Evolutionary conservation across 2,329 filamentous ascomycete genomes (phyloP), one percentile per base, ranked within the genome.

Genomic region (Neonectria ditissima): DNA sequence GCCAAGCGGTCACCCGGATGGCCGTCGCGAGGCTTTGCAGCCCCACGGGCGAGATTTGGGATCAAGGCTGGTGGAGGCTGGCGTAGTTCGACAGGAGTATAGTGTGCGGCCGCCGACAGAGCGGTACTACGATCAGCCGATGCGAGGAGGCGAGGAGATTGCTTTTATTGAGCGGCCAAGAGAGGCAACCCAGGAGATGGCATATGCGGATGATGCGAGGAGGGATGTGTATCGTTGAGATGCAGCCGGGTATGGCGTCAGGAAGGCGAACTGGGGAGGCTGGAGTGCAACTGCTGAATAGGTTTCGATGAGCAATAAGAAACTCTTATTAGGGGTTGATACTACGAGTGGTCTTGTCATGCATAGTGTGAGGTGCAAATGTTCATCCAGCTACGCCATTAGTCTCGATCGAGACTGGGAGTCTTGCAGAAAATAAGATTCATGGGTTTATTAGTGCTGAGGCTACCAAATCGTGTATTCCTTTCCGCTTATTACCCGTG

Each of bases 111-210:
- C 81, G 16, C 81, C 81, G 16, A 74, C 75, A 48, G 82, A 84
- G 59, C 76, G 77, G 54, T 84, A 82, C 60, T 84, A 83, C 65
- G 80, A 80, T 30, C 77, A 78, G 34, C 75, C 65, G 43, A 53
- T 70, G 53, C 70, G 72, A 52, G 74, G 69, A 39, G 69, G 69
- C 20, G 80, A 80, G 50, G 82, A 82, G 39, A 74, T 83, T 44
- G 74, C 80, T 3, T 85, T 82, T 56, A 76, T 84, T 56, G 83
- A 84, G 65, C 77, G 77, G 48, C 81, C 82, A 16, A 76, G 78
- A 55, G 77, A 76, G 51, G 73, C 77, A 26, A 75, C 78, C 14
- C 80, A 80, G 48, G 82, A 83, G 37, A 77, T 83, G 26, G 76
- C 82, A 20, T 86, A 85, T 65, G 70, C 79, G n/a, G 80, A 83